Percentiles rank a stretch among this genome's conserved stretches.
Evolutionary conservation across 108 stramenopile genomes (phyloP).

Genomic region (Conticribra guillardii): DNA sequence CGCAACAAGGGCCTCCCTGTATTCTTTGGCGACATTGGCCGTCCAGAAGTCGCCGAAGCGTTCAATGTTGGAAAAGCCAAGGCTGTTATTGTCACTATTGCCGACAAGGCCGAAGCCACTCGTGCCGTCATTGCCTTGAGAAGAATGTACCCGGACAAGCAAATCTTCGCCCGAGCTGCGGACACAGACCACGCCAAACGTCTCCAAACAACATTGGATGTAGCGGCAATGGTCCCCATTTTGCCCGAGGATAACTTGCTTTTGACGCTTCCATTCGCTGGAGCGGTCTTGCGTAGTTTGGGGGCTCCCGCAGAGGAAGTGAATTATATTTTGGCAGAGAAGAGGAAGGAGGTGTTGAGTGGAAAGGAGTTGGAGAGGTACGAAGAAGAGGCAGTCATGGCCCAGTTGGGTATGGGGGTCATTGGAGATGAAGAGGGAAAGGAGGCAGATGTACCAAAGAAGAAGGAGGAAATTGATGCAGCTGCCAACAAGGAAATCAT

Average conservation of each 20-base stretch:
- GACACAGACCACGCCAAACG: constrained; percentile 93
- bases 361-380: constrained; percentile 56
- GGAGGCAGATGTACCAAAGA: constrained; percentile 20
- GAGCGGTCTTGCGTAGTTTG: constrained; percentile 86
- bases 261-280: constrained; percentile 94
- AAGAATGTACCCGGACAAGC: constrained; percentile 87
- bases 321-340: constrained; percentile 81
- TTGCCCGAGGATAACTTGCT: constrained; percentile 93
- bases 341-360: constrained; percentile 78
- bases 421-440: constrained; percentile 43
- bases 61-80: constrained; percentile 96
- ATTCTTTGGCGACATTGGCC: constrained; percentile 94
- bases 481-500: constrained; percentile 21
- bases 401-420: constrained; percentile 65
- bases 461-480: constrained; percentile 18
- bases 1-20: constrained; percentile 94
- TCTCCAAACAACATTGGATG: constrained; percentile 84
- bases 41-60: constrained; percentile 91
- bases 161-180: constrained; percentile 90
- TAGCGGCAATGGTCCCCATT: constrained; percentile 95
- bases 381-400: constrained; percentile 71
- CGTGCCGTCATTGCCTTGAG: constrained; percentile 92
- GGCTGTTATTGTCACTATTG: constrained; percentile 90
- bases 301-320: constrained; percentile 84
- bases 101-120: constrained; percentile 85